Evolutionary conservation across 306 rosid genomes (phyloP), one percentile per base, ranked within the genome.

Genomic region (Potentilla sterilis): DNA sequence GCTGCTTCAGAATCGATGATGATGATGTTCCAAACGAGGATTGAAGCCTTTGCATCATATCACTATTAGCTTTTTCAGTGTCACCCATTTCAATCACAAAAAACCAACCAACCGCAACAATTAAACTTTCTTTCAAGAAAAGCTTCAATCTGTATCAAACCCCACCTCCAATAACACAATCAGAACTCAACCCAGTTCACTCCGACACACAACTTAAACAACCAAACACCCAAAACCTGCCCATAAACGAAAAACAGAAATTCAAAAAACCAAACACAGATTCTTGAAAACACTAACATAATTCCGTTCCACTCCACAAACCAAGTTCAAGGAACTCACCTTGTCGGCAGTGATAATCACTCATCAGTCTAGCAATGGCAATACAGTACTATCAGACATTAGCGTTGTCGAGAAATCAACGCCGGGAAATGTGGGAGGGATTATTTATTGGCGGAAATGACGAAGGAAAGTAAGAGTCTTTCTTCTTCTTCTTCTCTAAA

Each of bases 361-460:
- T 28, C 28, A 28, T 34, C 24, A 47, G 74, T 3, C 11, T 0
- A 69, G 58, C 73, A 57, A 4, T 7, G 16, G 61, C 1, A 18
- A 43, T 41, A 41, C 43, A 41, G 0, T 41, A 41, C 6, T 41
- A 41, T 1, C 2, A 42, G 44, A 42, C 10, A 42, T 6, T 1
- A 42, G 9, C 46, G 62, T 58, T 49, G 49, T 6, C 44, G 28
- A 51, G n/a, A 43, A 37, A 63, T 57, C 49, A 13, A 24, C 34
- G 74, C 74, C 74, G 67, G 51, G 37, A 79, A 52, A 28, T 28
- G 28, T 1, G 28, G 28, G 28, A 28, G 1, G n/a, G n/a, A n/a
- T n/a, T n/a, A n/a, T n/a, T n/a, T n/a, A n/a, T n/a, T n/a, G n/a
- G 73, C 90, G 92, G 90, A 86, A 87, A 88, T 87, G 91, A 78